phyloP scores from a whole-genome alignment of 176 grass and related monocot species.

The Bolboschoenus planiculmis region DNA sequence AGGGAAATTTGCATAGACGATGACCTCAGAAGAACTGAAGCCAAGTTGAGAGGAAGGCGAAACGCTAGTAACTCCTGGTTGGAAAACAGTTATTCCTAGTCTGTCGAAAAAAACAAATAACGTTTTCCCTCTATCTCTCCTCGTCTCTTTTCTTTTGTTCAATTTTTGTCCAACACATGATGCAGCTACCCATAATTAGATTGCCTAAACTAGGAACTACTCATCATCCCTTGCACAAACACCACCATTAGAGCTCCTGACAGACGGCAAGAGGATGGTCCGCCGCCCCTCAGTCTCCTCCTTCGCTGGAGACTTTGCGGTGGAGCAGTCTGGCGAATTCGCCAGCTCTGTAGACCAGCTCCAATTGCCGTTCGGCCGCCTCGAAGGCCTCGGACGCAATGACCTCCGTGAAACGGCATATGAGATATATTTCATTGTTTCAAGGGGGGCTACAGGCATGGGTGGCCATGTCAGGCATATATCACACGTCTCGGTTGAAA shows the following conservation, averaged over 20 bases:
- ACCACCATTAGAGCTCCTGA: neutral
- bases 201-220: neutral
- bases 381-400: conserved; percentile 31
- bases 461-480: conserved; percentile 1
- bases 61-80: neutral
- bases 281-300: conserved; percentile 26
- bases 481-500: neutral
- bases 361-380: conserved; percentile 50
- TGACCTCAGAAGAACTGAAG: neutral
- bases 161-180: conserved; percentile 10
- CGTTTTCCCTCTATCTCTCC: conserved; percentile 7
- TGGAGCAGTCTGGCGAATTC: conserved; percentile 12
- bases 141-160: neutral
- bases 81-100: conserved; percentile 13
- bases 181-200: conserved; percentile 23
- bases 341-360: conserved; percentile 29
- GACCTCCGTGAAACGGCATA: conserved; percentile 48
- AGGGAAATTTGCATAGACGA: neutral
- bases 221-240: conserved; percentile 5
- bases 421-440: conserved; percentile 51
- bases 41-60: neutral
- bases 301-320: neutral
- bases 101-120: conserved; percentile 20
- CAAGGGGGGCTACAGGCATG: conserved; percentile 23
- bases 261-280: conserved; percentile 24